Percentiles rank a stretch among this genome's conserved stretches.
Conservation (phyloP, 2,329 filamentous ascomycete species). For the Venturia carpophila region DNA sequence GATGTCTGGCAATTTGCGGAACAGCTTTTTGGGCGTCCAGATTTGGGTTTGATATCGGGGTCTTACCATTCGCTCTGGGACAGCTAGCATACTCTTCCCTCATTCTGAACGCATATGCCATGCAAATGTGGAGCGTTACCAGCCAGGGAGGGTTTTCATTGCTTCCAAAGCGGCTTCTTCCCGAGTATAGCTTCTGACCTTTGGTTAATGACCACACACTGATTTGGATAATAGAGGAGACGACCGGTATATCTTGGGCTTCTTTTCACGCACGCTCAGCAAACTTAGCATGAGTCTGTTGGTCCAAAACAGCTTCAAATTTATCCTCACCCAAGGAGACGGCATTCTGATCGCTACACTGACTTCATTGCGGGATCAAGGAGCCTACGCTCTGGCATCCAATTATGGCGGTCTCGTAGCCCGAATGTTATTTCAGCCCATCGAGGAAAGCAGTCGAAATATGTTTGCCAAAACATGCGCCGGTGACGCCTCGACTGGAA, state of each 20-base stretch:
- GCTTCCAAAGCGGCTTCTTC: slow-evolving; percentile 39
- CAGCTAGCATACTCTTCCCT: slow-evolving; percentile 68
- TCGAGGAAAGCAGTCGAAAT: slow-evolving; percentile 87
- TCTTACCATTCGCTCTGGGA: slow-evolving; percentile 81
- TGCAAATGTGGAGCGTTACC: slow-evolving; percentile 52
- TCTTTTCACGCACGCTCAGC: slow-evolving; percentile 62
- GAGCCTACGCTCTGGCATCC: slow-evolving; percentile 83
- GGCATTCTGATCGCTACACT: slow-evolving; percentile 76
- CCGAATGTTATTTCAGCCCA: slow-evolving; percentile 82
- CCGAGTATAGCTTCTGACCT: slow-evolving; percentile 30
- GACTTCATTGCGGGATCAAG: slow-evolving; percentile 71
- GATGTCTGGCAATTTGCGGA: slow-evolving; percentile 67
- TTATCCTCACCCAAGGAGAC: slow-evolving; percentile 89
- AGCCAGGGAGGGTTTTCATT: slow-evolving; percentile 60
- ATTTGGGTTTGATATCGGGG: slow-evolving; percentile 52
- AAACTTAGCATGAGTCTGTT: slow-evolving; percentile 74
- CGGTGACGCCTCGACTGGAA: slow-evolving; percentile 25
- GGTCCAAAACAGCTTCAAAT: slow-evolving; percentile 82
- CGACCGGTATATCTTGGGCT: slow-evolving; percentile 22
- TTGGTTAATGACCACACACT: not conserved
- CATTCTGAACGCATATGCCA: slow-evolving; percentile 62
- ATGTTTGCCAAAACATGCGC: slow-evolving; percentile 77
- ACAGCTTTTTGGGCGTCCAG: slow-evolving; percentile 57
- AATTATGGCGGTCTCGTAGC: slow-evolving; percentile 88
- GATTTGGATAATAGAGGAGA: not conserved